A percentile compares a stretch with the other conserved stretches of the same genome.
phyloP scores from a whole-genome alignment of 345 rosid genomes.

The Aurinia saxatilis region DNA sequence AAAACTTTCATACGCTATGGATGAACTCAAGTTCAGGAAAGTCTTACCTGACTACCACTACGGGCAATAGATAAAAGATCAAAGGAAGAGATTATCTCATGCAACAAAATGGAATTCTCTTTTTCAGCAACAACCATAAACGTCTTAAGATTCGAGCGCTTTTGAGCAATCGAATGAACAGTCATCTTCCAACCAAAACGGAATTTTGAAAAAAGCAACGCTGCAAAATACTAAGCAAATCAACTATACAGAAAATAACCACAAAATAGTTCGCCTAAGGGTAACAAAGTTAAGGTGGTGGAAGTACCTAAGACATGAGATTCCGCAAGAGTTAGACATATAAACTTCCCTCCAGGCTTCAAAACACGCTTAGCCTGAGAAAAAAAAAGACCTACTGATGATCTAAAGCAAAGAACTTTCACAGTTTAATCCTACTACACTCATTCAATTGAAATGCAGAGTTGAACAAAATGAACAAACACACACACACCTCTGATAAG shows the following conservation, averaged over 20 bases:
- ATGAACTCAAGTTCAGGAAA: not conserved
- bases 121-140: slow-evolving; percentile 78
- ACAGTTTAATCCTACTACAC: not conserved
- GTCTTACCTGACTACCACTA: slow-evolving; percentile 51
- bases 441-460: not conserved
- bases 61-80: slow-evolving; percentile 36
- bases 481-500: slow-evolving; percentile 60
- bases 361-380: slow-evolving; percentile 72
- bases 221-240: slow-evolving; percentile 35
- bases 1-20: not conserved
- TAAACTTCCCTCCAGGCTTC: slow-evolving; percentile 64
- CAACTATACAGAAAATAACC: not conserved
- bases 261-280: not conserved
- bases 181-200: slow-evolving; percentile 81
- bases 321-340: slow-evolving; percentile 83
- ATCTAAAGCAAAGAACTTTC: slow-evolving; percentile 1
- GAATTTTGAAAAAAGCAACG: slow-evolving; percentile 69
- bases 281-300: not conserved
- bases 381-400: not conserved
- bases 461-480: not conserved
- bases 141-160: slow-evolving; percentile 50
- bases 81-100: slow-evolving; percentile 41
- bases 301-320: slow-evolving; percentile 79
- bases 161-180: slow-evolving; percentile 52
- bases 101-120: slow-evolving; percentile 38